A percentile compares a stretch with the other conserved stretches of the same genome.
Evolutionary conservation across 306 rosid species (phyloP).

Genomic region (Inga laurina): DNA sequence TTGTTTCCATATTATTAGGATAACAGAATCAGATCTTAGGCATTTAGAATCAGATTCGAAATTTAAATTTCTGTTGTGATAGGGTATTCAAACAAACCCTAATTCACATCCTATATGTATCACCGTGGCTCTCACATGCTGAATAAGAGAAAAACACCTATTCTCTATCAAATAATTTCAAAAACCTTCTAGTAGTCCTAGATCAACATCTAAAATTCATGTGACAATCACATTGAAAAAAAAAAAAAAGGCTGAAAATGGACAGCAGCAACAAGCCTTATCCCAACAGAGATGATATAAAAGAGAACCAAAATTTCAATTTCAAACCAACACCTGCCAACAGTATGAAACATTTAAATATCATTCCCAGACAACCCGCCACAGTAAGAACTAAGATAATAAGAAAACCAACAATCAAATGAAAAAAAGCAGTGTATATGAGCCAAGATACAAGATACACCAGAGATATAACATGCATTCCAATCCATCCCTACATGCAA

Average conservation of each 20-base stretch:
- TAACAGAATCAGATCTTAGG: no score
- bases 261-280: not conserved
- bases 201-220: slow-evolving; percentile 20
- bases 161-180: no score
- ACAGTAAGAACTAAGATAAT: not conserved
- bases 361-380: not conserved
- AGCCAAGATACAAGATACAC: not conserved
- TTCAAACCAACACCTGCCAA: not conserved
- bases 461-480: not conserved
- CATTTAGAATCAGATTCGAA: no score
- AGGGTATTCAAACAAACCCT: no score
- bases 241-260: not conserved
- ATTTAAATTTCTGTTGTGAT: no score
- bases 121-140: no score
- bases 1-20: no score
- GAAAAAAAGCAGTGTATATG: not conserved
- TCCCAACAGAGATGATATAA: not conserved
- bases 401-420: not conserved
- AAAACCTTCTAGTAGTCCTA: slow-evolving; percentile 5
- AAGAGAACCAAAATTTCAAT: not conserved
- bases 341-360: not conserved
- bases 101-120: no score
- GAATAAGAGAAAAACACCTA: no score
- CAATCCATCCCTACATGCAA: not conserved
- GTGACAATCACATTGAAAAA: not conserved